Evolutionary conservation across 1,284 basidiomycete species (phyloP).

Genomic region (Gymnopus androsaceus): DNA sequence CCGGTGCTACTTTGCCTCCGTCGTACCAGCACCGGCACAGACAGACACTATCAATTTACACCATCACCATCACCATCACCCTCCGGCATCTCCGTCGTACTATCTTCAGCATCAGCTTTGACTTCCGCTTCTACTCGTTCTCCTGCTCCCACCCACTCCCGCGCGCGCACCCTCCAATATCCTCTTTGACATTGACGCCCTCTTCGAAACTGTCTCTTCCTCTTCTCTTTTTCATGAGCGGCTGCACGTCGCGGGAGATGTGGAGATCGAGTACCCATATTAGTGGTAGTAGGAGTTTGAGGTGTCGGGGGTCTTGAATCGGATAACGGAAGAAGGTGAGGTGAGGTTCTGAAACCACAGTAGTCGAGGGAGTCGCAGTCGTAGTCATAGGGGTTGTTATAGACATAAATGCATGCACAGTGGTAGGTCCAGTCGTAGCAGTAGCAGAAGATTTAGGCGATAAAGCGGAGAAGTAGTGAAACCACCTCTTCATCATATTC

Average conservation of each 20-base stretch:
- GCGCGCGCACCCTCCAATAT: slow-evolving; percentile 19
- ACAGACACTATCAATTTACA: too few species aligned
- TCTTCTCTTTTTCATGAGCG: slow-evolving; percentile 31
- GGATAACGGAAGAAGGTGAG: slow-evolving; percentile 42
- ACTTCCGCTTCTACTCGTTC: slow-evolving; percentile 11
- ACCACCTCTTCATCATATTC: background rate
- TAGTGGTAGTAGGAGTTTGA: background rate
- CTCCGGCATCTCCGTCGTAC: background rate
- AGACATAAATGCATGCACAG: too few species aligned
- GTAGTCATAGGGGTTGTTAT: too few species aligned
- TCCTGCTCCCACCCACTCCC: too few species aligned
- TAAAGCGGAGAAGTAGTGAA: slow-evolving; percentile 15
- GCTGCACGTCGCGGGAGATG: slow-evolving; percentile 61
- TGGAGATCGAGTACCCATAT: slow-evolving; percentile 30
- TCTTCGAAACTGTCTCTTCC: too few species aligned
- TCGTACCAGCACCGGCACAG: too few species aligned
- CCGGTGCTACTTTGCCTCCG: too few species aligned
- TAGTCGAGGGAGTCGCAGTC: too few species aligned
- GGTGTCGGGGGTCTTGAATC: slow-evolving; percentile 48
- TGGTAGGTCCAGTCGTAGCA: background rate
- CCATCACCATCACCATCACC: background rate
- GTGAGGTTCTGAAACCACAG: too few species aligned
- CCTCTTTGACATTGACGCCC: too few species aligned
- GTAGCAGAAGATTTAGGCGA: slow-evolving; percentile 12
- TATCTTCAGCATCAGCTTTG: too few species aligned